Percentiles rank a stretch among this genome's conserved stretches.
These are phyloP conservation scores for Begonia peltatifolia DNA, from an alignment of 306 rosid species.

Conservation along the genomic window DNA sequence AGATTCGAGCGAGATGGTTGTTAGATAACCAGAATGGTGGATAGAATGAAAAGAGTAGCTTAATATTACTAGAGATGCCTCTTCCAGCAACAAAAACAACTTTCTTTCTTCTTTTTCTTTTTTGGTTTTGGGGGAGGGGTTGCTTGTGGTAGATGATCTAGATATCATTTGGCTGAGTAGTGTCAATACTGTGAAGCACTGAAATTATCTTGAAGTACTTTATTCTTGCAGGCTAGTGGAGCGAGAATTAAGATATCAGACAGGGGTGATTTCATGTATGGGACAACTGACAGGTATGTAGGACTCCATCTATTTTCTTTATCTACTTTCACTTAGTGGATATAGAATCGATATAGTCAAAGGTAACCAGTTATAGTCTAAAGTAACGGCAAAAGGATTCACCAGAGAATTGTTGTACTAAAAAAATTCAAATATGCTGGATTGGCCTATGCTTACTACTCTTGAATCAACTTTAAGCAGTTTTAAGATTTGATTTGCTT, in stretches of 20 bases:
- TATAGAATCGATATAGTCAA: neutral
- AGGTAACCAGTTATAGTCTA: too few relatives aligned
- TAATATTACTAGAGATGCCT: too few relatives aligned
- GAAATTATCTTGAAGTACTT: neutral
- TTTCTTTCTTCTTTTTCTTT: neutral
- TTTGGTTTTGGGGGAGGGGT: neutral
- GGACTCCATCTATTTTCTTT: neutral
- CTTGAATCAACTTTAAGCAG: neutral
- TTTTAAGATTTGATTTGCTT: constrained; percentile 6
- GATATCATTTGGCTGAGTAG: neutral
- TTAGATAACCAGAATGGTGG: too few relatives aligned
- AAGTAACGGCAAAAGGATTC: too few relatives aligned
- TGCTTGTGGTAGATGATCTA: neutral
- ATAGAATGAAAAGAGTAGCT: too few relatives aligned
- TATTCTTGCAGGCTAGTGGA: constrained; percentile 59
- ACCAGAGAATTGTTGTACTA: too few relatives aligned
- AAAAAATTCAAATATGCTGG: too few relatives aligned
- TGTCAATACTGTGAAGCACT: neutral
- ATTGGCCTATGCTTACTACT: too few relatives aligned
- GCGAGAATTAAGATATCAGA: constrained; percentile 99
- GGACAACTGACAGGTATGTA: constrained; percentile 82
- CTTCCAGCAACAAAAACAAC: too few relatives aligned
- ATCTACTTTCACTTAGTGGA: neutral
- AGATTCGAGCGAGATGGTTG: too few relatives aligned
- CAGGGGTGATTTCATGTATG: constrained; percentile 91